Evolutionary conservation across 768 basidiomycete genomes (phyloP).

Genomic region (Lentinula detonsa): DNA sequence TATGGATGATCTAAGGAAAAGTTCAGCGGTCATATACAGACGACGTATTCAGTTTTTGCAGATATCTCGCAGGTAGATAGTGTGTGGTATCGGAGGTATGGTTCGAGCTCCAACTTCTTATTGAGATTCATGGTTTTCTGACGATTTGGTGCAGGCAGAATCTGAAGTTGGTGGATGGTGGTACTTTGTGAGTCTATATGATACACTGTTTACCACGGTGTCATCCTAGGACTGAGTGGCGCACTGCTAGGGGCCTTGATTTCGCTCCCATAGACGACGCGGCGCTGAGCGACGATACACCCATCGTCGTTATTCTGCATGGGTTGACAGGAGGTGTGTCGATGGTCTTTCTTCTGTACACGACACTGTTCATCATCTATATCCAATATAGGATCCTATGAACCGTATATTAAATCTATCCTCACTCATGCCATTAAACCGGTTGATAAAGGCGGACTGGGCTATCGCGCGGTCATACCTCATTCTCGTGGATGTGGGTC

Average conservation of each 20-base stretch:
- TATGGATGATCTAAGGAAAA: neutral
- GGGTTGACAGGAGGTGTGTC: slow-evolving; percentile 47
- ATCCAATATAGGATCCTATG: slow-evolving; percentile 44
- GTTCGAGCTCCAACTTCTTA: neutral
- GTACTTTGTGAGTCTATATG: slow-evolving; percentile 46
- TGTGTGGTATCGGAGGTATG: slow-evolving; percentile 51
- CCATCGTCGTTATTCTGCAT: slow-evolving; percentile 54
- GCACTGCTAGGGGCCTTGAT: slow-evolving; percentile 49
- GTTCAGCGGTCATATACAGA: slow-evolving; percentile 57
- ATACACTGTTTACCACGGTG: neutral
- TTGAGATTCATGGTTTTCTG: neutral
- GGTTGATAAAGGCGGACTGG: slow-evolving; percentile 52
- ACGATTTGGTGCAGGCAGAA: slow-evolving; percentile 27
- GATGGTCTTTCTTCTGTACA: neutral
- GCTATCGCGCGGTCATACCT: slow-evolving; percentile 60
- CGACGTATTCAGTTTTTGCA: slow-evolving; percentile 52
- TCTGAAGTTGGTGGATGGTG: slow-evolving; percentile 52
- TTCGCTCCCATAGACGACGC: slow-evolving; percentile 46
- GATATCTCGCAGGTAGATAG: slow-evolving; percentile 53
- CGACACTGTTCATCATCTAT: neutral
- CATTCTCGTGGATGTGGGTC: slow-evolving; percentile 63
- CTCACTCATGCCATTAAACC: slow-evolving; percentile 47
- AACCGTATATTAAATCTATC: slow-evolving; percentile 61
- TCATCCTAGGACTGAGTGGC: neutral
- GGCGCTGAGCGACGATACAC: slow-evolving; percentile 31